Evolutionary conservation across 768 basidiomycete genomes (phyloP), one percentile per base, ranked within the genome.

Genomic region (Lactarius hatsudake): DNA sequence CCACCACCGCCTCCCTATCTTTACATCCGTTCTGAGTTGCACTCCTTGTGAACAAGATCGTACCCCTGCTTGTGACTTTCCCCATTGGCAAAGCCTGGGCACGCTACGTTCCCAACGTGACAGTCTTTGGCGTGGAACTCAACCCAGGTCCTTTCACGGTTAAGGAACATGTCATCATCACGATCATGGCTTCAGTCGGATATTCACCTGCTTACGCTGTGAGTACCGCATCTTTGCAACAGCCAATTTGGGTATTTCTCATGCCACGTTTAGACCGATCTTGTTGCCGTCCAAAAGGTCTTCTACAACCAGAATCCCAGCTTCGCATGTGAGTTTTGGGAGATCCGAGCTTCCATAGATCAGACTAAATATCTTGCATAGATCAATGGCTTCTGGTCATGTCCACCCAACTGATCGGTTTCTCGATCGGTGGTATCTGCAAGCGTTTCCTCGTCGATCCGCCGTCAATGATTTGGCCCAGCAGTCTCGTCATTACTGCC

Each of bases 101-200:
- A 9, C 74, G 76, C 32, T 66, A 82, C 42, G 40, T 88, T 36
- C 87, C 86, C 26, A 80, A 82, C 66, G 74, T 82, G 76, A 82
- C 77, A 65, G 74, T 88, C 23, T 80, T 86, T 48, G 86, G 86
- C 10, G 42, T 80, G 8, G 72, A 78, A 3, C 71, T 89, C 56
- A 89, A 89, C 70, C 87, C 87, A 18, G 90, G 90, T 23, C 87
- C 83, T 3, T 92, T 90, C 78, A 82, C 83, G 2, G 84, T 90
- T 73, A 92, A 92, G 77, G 90, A 90, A 73, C 87, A 88, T 76
- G 86, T 86, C 34, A 67, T 83, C 59, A 79, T 81, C 65, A 77
- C 71, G 17, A 80, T 82, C 61, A 80, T 81, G 79, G 78, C 79
- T 15, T 76, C 73, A 59, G 76, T 80, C 38, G 79, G 75, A 32